phyloP scores from a whole-genome alignment of 208 protist genomes.

The Trypanosoma scelopori region DNA sequence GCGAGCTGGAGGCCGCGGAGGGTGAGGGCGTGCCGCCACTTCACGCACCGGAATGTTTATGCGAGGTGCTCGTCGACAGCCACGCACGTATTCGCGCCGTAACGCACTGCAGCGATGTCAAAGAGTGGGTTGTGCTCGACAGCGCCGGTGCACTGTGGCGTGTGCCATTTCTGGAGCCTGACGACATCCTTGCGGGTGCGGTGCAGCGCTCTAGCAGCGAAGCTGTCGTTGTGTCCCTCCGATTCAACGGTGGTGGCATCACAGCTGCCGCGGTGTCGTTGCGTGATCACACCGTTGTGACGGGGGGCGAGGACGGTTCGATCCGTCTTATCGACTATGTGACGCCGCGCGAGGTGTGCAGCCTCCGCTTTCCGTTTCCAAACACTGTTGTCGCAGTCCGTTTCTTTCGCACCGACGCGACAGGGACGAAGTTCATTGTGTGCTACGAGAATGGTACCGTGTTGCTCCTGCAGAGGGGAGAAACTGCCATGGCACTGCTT shows the following conservation, averaged over 20 bases:
- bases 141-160: constrained; percentile 28
- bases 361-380: constrained; percentile 19
- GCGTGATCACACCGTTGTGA: constrained; percentile 71
- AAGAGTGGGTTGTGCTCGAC: constrained; percentile 89
- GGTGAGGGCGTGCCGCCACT: constrained; percentile 72
- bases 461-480: constrained; percentile 48
- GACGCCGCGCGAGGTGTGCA: constrained; percentile 50
- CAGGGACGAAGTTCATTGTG: constrained; percentile 47
- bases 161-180: constrained; percentile 13
- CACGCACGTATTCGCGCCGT: constrained; percentile 67
- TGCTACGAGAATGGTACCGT: constrained; percentile 90
- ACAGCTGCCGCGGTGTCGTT: constrained; percentile 80
- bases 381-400: constrained; percentile 26
- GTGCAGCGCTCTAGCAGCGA: neutral
- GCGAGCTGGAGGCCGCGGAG: constrained; percentile 91
- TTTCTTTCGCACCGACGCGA: constrained; percentile 41
- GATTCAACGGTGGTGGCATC: constrained; percentile 92
- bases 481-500: constrained; percentile 43
- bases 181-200: constrained; percentile 17
- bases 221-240: constrained; percentile 23
- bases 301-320: constrained; percentile 90
- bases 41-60: constrained; percentile 77
- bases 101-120: constrained; percentile 34
- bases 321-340: constrained; percentile 92
- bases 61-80: constrained; percentile 56